A percentile compares a stretch with the other conserved stretches of the same genome.
Evolutionary conservation across 164 flowering plant species (phyloP).

Genomic region (Piper betle): DNA sequence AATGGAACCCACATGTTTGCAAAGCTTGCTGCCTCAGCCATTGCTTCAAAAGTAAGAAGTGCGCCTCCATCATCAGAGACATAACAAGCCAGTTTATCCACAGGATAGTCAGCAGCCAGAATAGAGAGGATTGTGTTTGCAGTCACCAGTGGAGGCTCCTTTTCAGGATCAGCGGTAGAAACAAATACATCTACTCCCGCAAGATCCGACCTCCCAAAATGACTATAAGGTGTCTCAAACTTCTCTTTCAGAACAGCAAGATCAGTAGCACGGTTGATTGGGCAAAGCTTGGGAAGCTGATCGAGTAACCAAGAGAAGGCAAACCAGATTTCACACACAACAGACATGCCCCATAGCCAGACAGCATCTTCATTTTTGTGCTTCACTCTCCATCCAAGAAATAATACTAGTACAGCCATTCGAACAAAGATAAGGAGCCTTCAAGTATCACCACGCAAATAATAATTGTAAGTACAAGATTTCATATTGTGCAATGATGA

Average conservation of each 20-base stretch:
- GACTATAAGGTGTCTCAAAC: constrained; percentile 54
- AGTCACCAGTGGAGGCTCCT: constrained; percentile 85
- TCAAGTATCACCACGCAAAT: constrained; percentile 3
- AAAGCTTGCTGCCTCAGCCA: constrained; percentile 85
- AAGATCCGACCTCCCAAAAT: constrained; percentile 67
- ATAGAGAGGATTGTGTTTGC: constrained; percentile 90
- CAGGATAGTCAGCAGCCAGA: constrained; percentile 85
- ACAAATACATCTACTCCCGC: constrained; percentile 86
- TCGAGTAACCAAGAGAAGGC: constrained; percentile 94
- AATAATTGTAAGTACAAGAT: not conserved
- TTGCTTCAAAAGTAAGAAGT: constrained; percentile 81
- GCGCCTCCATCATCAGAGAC: constrained; percentile 97
- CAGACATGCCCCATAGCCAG: constrained; percentile 91
- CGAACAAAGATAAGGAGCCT: constrained; percentile 59
- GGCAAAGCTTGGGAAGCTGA: constrained; percentile 82
- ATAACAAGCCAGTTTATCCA: constrained; percentile 81
- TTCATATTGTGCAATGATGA: not conserved
- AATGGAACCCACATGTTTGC: constrained; percentile 79
- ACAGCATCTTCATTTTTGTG: constrained; percentile 67
- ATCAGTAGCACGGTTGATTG: constrained; percentile 61
- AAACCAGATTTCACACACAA: constrained; percentile 87
- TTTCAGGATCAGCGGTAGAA: constrained; percentile 96
- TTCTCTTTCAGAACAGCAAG: constrained; percentile 55
- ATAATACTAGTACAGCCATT: constrained; percentile 45
- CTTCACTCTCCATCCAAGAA: constrained; percentile 59